Conservation (phyloP, 2,329 filamentous ascomycete genomes). For the Chrysoporthe cubensis region DNA sequence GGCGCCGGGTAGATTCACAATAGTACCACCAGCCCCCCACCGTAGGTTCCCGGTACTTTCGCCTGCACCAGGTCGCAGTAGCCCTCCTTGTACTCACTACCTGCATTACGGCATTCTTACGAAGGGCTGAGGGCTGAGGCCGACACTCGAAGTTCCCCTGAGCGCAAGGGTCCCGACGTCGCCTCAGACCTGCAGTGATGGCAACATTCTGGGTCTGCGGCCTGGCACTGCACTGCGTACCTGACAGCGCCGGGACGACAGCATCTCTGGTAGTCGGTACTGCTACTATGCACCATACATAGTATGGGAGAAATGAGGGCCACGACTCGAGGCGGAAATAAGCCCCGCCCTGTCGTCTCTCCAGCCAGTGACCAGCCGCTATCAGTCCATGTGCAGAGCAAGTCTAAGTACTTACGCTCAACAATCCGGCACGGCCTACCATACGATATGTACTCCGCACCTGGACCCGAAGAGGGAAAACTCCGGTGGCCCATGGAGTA, state of each 20-base stretch:
- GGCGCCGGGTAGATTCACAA: slow-evolving; percentile 11
- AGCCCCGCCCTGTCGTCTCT: not conserved
- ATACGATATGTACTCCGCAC: not conserved
- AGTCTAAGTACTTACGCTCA: not conserved
- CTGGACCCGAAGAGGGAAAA: not conserved
- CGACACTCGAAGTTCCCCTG: not conserved
- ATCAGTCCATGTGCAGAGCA: no score
- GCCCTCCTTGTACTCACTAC: not conserved
- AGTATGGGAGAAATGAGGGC: not conserved
- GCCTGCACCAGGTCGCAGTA: not conserved
- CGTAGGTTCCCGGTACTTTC: not conserved
- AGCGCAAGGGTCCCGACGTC: not conserved
- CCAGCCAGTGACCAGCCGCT: not conserved
- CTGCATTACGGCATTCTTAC: not conserved
- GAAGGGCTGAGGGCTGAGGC: not conserved
- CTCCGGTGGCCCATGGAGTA: not conserved
- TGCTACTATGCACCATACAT: not conserved
- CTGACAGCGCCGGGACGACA: not conserved
- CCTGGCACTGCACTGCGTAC: not conserved
- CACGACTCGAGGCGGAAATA: not conserved
- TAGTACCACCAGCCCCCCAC: no score
- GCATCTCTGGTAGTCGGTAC: not conserved
- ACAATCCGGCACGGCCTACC: not conserved
- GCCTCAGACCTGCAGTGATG: slow-evolving; percentile 7
- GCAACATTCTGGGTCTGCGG: not conserved